Percentiles rank a stretch among this genome's conserved stretches.
These are phyloP conservation scores for Coffea canephora DNA, from an alignment of 257 asterid species.

Conservation along the genomic window DNA sequence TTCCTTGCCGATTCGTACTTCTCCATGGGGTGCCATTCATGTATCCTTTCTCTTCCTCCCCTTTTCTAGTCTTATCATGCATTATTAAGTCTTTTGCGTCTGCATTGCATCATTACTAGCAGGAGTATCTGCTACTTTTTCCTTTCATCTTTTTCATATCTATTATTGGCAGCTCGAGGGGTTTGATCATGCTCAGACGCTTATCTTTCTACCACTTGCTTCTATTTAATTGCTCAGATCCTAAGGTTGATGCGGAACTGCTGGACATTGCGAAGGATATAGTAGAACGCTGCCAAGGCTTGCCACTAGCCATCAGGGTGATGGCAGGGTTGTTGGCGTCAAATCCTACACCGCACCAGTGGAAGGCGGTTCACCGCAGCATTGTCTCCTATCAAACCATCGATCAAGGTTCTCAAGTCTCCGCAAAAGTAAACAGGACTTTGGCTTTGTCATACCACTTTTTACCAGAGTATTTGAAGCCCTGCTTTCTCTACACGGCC, in stretches of 20 bases:
- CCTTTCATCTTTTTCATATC: not conserved
- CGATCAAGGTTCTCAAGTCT: not conserved
- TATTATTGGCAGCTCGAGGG: no score
- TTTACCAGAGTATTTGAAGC: not conserved
- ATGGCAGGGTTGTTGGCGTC: not conserved
- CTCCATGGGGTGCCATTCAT: no score
- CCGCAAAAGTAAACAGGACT: not conserved
- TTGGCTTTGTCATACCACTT: not conserved
- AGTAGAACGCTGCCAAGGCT: not conserved
- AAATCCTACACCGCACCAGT: not conserved
- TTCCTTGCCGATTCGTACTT: no score
- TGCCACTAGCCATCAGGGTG: not conserved
- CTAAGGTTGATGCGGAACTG: not conserved
- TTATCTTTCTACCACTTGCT: not conserved
- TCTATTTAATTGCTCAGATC: not conserved
- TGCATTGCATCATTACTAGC: no score
- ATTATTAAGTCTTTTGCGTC: no score
- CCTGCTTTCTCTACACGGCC: not conserved
- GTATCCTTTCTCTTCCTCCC: no score
- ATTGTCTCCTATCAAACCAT: not conserved
- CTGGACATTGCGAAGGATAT: not conserved
- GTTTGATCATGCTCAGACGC: not conserved
- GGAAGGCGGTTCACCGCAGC: not conserved
- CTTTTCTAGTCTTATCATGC: no score
- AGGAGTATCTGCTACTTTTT: not conserved